Evolutionary conservation across 2,329 filamentous ascomycete species (phyloP).

Genomic region (Aspergillus latus): DNA sequence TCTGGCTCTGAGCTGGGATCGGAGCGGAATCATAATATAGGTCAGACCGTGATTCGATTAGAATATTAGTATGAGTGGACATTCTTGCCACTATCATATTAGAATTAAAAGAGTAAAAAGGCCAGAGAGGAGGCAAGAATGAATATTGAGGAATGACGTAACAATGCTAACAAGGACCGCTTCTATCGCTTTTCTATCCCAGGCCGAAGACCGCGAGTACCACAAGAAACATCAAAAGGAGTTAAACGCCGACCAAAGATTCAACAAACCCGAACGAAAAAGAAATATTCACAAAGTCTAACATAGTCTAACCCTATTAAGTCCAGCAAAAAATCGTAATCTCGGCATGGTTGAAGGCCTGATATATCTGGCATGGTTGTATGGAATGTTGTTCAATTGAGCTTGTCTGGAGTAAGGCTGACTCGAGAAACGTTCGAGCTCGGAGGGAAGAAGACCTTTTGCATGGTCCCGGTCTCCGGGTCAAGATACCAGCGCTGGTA

Average conservation of each 20-base stretch:
- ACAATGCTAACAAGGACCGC: not conserved
- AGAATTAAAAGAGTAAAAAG: too few relatives aligned
- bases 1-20: not conserved
- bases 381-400: constrained; percentile 19
- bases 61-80: too few relatives aligned
- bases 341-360: too few relatives aligned
- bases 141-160: not conserved
- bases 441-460: constrained; percentile 32
- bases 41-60: too few relatives aligned
- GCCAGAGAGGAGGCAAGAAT: not conserved
- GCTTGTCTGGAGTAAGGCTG: constrained; percentile 34
- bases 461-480: constrained; percentile 38
- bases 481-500: constrained; percentile 53
- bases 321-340: too few relatives aligned
- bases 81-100: too few relatives aligned
- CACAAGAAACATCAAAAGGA: not conserved
- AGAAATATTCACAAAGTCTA: not conserved
- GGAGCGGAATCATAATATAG: not conserved
- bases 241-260: constrained; percentile 1
- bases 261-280: not conserved
- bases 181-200: constrained; percentile 14
- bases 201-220: constrained; percentile 7
- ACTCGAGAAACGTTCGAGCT: constrained; percentile 39
- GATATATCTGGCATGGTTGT: not conserved
- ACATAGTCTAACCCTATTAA: too few relatives aligned